Base-by-base conservation (phyloP, 139 green algal species). In the Picochlorum sp. region DNA sequence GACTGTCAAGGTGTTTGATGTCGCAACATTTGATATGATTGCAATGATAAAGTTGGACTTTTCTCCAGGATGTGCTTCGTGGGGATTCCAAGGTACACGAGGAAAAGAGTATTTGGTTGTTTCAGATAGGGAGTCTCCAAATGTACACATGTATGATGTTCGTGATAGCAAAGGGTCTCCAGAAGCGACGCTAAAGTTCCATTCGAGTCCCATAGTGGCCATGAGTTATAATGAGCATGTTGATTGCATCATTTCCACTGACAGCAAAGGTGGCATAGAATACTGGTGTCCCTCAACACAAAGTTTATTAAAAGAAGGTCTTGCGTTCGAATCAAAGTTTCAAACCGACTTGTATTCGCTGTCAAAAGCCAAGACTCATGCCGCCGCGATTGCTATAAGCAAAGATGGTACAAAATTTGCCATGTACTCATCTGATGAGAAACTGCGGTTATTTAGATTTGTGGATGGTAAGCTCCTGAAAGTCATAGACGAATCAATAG, bases 1-100 rank as follows among this genome's bases (percentile, higher is more conserved):
- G 6, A 65, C 76, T 2, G 65, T 70, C 9, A 73, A 90, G 76
- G 79, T 99, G 28, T 99, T 90, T 77, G 94, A 99, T 69, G 86
- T 99, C 14, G 68, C 88, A 18, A 94, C 74, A 57, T 97, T 96
- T 59, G 94, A 99, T 84, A 95, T 99, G 86, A 94, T 96, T 38
- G 76, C 87, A 13, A 98, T 99, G 92, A 69, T 97, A 45, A 69
- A 78, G 32, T 77, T 96, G 54, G 49, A 67, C 24, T 98, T 84
- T 72, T 73, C 81, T 26, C 90, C 92, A 6, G 77, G 77, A 1
- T 84, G 68, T n/a, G 87, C 82, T 10, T 84, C 87, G 57, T 97
- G 92, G 90, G 84, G 90, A 46, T 95, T 81, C 69, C 79, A 92
- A 84, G 81, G 77, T 52, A 86, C 82, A 3, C 75, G 89, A 26